phyloP scores from a whole-genome alignment of 2,329 filamentous ascomycete genomes.

The Neocatenulostroma microsporum region DNA sequence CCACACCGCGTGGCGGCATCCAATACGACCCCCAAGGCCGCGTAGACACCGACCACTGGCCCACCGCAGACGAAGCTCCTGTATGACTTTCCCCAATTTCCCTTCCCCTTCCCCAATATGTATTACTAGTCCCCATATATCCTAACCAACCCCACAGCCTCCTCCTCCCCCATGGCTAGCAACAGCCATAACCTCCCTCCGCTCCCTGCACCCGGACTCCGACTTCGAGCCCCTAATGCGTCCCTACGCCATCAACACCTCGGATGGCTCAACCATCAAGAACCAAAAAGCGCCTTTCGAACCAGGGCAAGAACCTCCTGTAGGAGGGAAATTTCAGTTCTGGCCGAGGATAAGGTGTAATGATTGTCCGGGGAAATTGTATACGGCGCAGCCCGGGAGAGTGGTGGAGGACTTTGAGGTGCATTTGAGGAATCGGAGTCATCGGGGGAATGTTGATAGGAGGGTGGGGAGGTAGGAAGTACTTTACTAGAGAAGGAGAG shows the following conservation, averaged over 20 bases:
- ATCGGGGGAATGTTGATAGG: no score
- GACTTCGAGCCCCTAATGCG: slow-evolving; percentile 88
- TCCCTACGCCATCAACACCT: slow-evolving; percentile 68
- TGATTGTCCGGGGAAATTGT: slow-evolving; percentile 89
- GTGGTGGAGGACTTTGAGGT: slow-evolving; percentile 88
- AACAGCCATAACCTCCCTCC: slow-evolving; percentile 63
- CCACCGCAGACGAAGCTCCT: slow-evolving; percentile 50
- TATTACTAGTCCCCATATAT: slow-evolving; percentile 57
- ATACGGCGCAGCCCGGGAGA: slow-evolving; percentile 78
- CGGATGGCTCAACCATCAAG: slow-evolving; percentile 48
- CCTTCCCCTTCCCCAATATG: slow-evolving; percentile 10
- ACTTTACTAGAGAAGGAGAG: no score
- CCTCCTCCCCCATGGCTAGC: slow-evolving; percentile 80
- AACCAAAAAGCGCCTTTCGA: slow-evolving; percentile 46
- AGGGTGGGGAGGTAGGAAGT: no score
- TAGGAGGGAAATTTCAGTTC: slow-evolving; percentile 69
- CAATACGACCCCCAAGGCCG: slow-evolving; percentile 45
- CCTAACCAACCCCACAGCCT: slow-evolving; percentile 51
- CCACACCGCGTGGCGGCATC: slow-evolving; percentile 7
- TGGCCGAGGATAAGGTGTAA: slow-evolving; percentile 83
- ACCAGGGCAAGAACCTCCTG: slow-evolving; percentile 46
- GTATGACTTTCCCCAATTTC: slow-evolving; percentile 44
- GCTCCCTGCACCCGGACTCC: slow-evolving; percentile 65
- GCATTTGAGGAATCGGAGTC: slow-evolving; percentile 76
- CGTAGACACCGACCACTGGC: slow-evolving; percentile 57